These are phyloP conservation scores for Trichophyton rubrum DNA, from an alignment of 2,329 filamentous ascomycete genomes.

Conservation along the genomic window DNA sequence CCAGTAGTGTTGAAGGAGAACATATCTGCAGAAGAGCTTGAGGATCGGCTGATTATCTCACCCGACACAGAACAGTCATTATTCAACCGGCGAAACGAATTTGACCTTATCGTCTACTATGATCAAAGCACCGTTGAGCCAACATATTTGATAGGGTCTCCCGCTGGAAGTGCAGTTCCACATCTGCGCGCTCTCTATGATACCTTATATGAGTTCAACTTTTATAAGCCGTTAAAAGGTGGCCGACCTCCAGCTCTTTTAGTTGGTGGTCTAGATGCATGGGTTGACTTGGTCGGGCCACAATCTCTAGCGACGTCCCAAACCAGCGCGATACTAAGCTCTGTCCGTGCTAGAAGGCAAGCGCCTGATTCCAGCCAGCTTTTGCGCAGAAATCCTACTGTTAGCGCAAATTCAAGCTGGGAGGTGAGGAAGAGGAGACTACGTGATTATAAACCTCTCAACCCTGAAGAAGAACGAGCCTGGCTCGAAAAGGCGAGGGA, in stretches of 20 bases:
- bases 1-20: slow-evolving; percentile 61
- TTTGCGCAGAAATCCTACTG: slow-evolving; percentile 40
- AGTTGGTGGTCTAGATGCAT: slow-evolving; percentile 70
- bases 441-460: slow-evolving; percentile 56
- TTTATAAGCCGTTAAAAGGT: slow-evolving; percentile 55
- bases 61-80: slow-evolving; percentile 52
- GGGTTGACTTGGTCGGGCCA: slow-evolving; percentile 68
- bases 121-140: slow-evolving; percentile 55
- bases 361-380: slow-evolving; percentile 31
- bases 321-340: slow-evolving; percentile 40
- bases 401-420: slow-evolving; percentile 39
- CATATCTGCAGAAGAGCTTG: slow-evolving; percentile 50
- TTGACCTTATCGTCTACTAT: slow-evolving; percentile 83
- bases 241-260: slow-evolving; percentile 62
- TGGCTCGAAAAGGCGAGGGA: slow-evolving; percentile 68
- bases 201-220: slow-evolving; percentile 73
- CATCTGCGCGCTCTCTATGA: slow-evolving; percentile 63
- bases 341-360: slow-evolving; percentile 28
- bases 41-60: slow-evolving; percentile 38
- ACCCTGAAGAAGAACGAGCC: slow-evolving; percentile 64
- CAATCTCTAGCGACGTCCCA: slow-evolving; percentile 49
- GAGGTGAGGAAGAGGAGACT: slow-evolving; percentile 45
- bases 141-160: slow-evolving; percentile 42
- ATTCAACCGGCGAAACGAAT: slow-evolving; percentile 61
- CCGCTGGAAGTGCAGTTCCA: slow-evolving; percentile 34